Conservation (phyloP, 371 early-diverging fungal species). For the Circinella minor region DNA sequence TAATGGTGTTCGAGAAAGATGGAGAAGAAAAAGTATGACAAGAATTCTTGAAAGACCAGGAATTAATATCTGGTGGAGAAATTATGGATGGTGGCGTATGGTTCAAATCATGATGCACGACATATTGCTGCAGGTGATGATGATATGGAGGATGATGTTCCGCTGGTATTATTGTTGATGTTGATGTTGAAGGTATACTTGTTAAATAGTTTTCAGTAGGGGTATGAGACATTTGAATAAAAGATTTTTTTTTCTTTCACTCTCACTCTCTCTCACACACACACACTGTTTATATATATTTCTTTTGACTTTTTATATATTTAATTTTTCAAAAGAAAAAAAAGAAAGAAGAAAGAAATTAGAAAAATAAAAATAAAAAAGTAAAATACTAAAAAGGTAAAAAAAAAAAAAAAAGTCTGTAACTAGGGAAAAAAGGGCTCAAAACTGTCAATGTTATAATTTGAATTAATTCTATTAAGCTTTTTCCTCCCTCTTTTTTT, state of each 20-base stretch:
- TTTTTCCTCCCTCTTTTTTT: background rate
- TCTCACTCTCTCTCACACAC: too few relatives aligned
- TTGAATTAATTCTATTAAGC: conserved; percentile 13
- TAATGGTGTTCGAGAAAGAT: conserved; percentile 8
- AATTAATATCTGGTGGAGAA: conserved; percentile 11
- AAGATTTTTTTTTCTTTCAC: too few relatives aligned
- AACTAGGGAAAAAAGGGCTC: background rate
- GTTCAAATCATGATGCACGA: conserved; percentile 26
- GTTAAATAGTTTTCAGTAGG: conserved; percentile 9
- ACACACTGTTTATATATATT: too few relatives aligned
- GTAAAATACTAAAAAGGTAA: too few relatives aligned
- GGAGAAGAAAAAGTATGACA: conserved; percentile 10
- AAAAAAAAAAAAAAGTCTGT: background rate
- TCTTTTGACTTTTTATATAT: too few relatives aligned
- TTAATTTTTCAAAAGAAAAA: too few relatives aligned
- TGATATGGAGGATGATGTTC: background rate
- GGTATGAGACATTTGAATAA: conserved; percentile 6
- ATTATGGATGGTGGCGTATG: conserved; percentile 11
- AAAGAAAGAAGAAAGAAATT: background rate
- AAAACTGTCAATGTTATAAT: background rate
- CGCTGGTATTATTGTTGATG: background rate
- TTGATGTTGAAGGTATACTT: background rate
- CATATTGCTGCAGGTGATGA: conserved; percentile 16
- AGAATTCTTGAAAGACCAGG: conserved; percentile 11
- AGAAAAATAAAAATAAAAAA: background rate